A percentile compares a stretch with the other conserved stretches of the same genome.
Conservation (phyloP, 1,284 basidiomycete species). For the Rhodotorula mucilaginosa region DNA sequence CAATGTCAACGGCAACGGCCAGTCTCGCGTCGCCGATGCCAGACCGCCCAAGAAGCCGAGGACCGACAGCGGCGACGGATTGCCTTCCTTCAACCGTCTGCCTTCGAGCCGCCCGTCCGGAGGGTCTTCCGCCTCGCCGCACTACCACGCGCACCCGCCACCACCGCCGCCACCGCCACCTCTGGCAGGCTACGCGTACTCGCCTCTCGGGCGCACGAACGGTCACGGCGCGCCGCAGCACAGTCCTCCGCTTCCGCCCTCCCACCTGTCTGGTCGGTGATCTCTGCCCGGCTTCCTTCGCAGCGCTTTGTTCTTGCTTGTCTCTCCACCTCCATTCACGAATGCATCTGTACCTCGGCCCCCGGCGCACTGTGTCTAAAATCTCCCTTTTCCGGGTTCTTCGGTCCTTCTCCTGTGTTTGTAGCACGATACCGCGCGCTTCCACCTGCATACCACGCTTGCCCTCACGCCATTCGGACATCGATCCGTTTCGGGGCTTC, state of each 20-base stretch:
- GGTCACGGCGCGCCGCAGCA: not conserved
- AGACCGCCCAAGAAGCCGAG: conserved; percentile 24
- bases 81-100: conserved; percentile 18
- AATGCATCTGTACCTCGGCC: too few relatives aligned
- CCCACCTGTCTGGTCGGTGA: not conserved
- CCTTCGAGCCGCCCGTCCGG: not conserved
- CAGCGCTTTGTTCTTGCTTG: too few relatives aligned
- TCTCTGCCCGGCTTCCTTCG: too few relatives aligned
- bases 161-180: not conserved
- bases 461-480: too few relatives aligned
- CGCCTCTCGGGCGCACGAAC: not conserved
- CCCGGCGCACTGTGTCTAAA: too few relatives aligned
- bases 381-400: too few relatives aligned
- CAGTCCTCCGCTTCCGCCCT: not conserved
- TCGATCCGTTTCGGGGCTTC: too few relatives aligned
- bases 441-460: too few relatives aligned
- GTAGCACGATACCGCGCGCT: too few relatives aligned
- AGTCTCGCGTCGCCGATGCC: not conserved
- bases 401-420: too few relatives aligned
- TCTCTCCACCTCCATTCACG: too few relatives aligned
- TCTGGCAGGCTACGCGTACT: not conserved
- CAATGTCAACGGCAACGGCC: not conserved
- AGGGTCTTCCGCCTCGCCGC: not conserved
- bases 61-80: conserved; percentile 1
- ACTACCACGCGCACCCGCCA: not conserved